Evolutionary conservation across 441 rosid genomes (phyloP).

Genomic region (Jatropha multifida): DNA sequence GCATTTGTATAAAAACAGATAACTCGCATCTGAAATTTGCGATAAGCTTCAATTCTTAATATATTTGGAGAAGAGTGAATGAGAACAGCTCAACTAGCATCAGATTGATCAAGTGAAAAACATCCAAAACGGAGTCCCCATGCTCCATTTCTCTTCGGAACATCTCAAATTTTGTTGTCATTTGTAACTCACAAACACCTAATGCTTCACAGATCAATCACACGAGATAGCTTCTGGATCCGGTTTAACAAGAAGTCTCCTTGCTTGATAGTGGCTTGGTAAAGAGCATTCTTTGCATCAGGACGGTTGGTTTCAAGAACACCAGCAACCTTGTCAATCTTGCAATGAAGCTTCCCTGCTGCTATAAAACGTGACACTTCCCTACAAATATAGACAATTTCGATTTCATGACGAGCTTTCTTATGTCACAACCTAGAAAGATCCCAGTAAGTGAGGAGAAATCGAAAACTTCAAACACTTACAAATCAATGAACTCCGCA

Average conservation of each 20-base stretch:
- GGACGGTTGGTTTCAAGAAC: conserved; percentile 96
- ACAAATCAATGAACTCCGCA: conserved; percentile 90
- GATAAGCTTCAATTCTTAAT: conserved; percentile 8
- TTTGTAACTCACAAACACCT: not conserved
- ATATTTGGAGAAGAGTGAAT: not conserved
- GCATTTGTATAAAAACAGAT: not conserved
- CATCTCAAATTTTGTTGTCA: conserved; percentile 17
- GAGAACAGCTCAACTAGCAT: conserved; percentile 5
- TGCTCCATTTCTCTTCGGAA: conserved; percentile 7
- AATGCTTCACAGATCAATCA: conserved; percentile 73
- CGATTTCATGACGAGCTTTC: not conserved
- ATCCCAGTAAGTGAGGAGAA: not conserved
- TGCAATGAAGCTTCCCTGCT: conserved; percentile 98
- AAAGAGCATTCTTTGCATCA: conserved; percentile 96
- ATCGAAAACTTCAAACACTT: conserved; percentile 35
- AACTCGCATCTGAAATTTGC: not conserved
- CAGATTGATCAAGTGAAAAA: conserved; percentile 3
- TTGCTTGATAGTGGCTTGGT: conserved; percentile 96
- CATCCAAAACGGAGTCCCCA: conserved; percentile 2
- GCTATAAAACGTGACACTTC: conserved; percentile 93
- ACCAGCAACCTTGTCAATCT: conserved; percentile 99
- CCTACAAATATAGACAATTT: conserved; percentile 40
- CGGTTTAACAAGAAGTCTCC: conserved; percentile 95
- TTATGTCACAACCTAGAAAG: not conserved
- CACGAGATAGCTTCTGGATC: conserved; percentile 95